Percentiles rank a stretch among this genome's conserved stretches.
Conservation (phyloP, 805 yeast species). For the Starmerella vaccinii region DNA sequence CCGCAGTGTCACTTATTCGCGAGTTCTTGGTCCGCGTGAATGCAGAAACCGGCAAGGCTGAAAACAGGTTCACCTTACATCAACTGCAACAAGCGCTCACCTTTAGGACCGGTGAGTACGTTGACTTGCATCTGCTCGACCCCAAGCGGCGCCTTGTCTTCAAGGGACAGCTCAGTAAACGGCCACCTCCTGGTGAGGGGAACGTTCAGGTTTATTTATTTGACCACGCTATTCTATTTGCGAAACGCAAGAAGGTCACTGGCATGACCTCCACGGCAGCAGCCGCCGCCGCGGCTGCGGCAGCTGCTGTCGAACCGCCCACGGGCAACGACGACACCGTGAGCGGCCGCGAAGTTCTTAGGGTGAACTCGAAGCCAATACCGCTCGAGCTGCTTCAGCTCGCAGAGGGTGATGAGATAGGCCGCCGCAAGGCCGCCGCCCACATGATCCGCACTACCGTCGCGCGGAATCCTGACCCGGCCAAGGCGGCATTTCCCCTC, state of each 20-base stretch:
- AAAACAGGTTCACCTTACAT: constrained; percentile 82
- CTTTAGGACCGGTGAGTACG: constrained; percentile 71
- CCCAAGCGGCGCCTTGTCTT: constrained; percentile 71
- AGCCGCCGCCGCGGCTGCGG: constrained; percentile 23
- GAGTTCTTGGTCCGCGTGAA: constrained; percentile 69
- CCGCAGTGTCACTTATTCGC: constrained; percentile 65
- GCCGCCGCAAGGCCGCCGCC: constrained; percentile 28
- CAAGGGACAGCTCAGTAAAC: constrained; percentile 64
- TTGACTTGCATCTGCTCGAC: constrained; percentile 72
- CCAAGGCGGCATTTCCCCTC: constrained; percentile 34
- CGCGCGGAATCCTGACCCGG: constrained; percentile 19
- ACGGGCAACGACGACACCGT: constrained; percentile 12
- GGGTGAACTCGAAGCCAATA: constrained; percentile 82
- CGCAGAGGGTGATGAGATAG: constrained; percentile 72
- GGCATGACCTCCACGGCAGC: constrained; percentile 33
- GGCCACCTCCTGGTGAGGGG: constrained; percentile 55
- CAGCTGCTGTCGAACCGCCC: constrained; percentile 21
- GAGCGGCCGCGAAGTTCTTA: constrained; percentile 60
- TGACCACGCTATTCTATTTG: constrained; percentile 79
- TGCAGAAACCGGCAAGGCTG: constrained; percentile 83
- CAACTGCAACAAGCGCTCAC: constrained; percentile 76
- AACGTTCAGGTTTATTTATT: constrained; percentile 77
- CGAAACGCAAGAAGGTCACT: constrained; percentile 73
- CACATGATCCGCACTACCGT: constrained; percentile 24
- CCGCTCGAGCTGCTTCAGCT: constrained; percentile 67